A percentile compares a stretch with the other conserved stretches of the same genome.
These are phyloP conservation scores for Hemisphaericaspora xylofermentans DNA, from an alignment of 1,139 yeast species.

Conservation along the genomic window DNA sequence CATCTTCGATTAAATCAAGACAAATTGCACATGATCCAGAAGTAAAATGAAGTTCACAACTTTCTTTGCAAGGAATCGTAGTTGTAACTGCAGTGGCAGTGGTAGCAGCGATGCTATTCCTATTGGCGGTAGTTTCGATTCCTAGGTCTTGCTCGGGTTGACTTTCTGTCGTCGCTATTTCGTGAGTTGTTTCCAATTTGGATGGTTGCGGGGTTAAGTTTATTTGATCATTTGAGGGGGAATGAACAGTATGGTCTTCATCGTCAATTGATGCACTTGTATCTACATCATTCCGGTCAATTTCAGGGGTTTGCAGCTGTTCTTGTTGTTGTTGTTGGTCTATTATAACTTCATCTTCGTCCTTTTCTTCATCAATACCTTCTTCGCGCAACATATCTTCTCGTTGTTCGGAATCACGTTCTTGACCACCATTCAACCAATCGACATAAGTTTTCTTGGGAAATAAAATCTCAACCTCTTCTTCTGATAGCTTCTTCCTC, in stretches of 20 bases:
- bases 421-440: constrained; percentile 62
- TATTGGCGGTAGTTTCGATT: not conserved
- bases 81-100: not conserved
- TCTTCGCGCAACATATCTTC: constrained; percentile 41
- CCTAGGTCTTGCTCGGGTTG: constrained; percentile 2
- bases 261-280: not conserved
- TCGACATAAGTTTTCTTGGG: constrained; percentile 62
- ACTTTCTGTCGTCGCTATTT: too few species aligned
- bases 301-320: not conserved
- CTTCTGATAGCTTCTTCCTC: constrained; percentile 55
- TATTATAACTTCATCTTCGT: not conserved
- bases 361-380: constrained; percentile 11
- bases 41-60: constrained; percentile 49
- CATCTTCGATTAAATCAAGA: constrained; percentile 61
- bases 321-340: not conserved
- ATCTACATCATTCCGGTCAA: not conserved
- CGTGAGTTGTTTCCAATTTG: not conserved
- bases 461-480: constrained; percentile 64
- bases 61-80: not conserved
- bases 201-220: not conserved
- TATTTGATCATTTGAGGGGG: not conserved
- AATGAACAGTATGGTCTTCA: constrained; percentile 2
- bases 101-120: constrained; percentile 7
- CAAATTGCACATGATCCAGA: constrained; percentile 85
- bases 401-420: constrained; percentile 32